Conservation (phyloP, 768 basidiomycete genomes). For the Rhizopogon vesiculosus region DNA sequence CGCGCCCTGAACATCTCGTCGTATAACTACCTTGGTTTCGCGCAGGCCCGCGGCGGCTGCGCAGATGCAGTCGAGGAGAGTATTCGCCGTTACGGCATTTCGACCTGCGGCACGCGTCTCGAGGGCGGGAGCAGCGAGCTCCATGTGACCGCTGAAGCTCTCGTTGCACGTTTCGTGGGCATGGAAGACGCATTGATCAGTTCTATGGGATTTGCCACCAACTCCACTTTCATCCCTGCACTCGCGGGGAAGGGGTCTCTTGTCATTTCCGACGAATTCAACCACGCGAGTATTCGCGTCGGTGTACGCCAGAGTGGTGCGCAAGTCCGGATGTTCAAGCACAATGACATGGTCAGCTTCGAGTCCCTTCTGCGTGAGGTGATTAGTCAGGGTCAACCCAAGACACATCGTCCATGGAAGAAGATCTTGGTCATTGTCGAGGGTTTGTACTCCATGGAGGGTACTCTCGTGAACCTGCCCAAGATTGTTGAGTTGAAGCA, state of each 20-base stretch:
- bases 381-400: slow-evolving; percentile 96
- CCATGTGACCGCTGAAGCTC: slow-evolving; percentile 73
- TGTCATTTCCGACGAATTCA: slow-evolving; percentile 95
- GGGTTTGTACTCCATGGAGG: slow-evolving; percentile 98
- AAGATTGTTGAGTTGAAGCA: slow-evolving; percentile 80
- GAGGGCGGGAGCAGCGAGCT: slow-evolving; percentile 87
- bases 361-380: slow-evolving; percentile 82
- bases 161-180: slow-evolving; percentile 88
- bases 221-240: slow-evolving; percentile 90
- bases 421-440: slow-evolving; percentile 95
- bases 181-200: slow-evolving; percentile 86
- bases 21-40: slow-evolving; percentile 99
- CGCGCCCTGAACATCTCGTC: slow-evolving; percentile 95
- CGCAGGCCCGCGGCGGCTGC: slow-evolving; percentile 87
- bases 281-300: slow-evolving; percentile 93
- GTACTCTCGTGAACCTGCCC: slow-evolving; percentile 87
- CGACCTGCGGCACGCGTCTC: slow-evolving; percentile 70
- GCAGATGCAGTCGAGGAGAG: slow-evolving; percentile 90
- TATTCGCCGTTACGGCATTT: slow-evolving; percentile 78
- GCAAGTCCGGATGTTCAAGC: slow-evolving; percentile 90
- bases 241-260: slow-evolving; percentile 87
- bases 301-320: slow-evolving; percentile 89
- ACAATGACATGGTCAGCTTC: slow-evolving; percentile 86
- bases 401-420: slow-evolving; percentile 99
- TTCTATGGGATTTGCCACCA: slow-evolving; percentile 97